phyloP scores from a whole-genome alignment of 2,329 filamentous ascomycete species.

The Cladosporium sp. region DNA sequence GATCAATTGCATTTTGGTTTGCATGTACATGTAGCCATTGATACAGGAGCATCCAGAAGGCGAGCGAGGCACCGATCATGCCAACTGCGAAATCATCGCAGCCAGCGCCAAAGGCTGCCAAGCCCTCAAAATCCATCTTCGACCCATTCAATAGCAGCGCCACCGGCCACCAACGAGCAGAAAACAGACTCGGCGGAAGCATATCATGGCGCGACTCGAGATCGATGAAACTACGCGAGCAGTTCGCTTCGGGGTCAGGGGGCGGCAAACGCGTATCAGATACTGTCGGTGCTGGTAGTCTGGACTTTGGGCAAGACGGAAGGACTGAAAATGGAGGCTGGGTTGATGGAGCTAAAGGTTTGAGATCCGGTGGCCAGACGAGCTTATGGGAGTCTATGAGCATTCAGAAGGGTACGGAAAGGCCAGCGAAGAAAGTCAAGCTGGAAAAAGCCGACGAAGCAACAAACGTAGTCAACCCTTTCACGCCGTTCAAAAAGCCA shows the following conservation, averaged over 20 bases:
- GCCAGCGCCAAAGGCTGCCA: slow-evolving; percentile 76
- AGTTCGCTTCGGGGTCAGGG: slow-evolving; percentile 58
- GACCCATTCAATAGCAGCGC: slow-evolving; percentile 96
- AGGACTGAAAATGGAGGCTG: slow-evolving; percentile 51
- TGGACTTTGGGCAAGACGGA: slow-evolving; percentile 49
- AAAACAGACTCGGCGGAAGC: slow-evolving; percentile 58
- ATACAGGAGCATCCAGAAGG: too few relatives aligned
- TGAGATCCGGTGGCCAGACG: slow-evolving; percentile 46
- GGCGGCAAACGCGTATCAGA: slow-evolving; percentile 59
- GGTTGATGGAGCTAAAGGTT: slow-evolving; percentile 43
- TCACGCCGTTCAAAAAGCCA: slow-evolving; percentile 26
- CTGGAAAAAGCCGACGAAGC: slow-evolving; percentile 16
- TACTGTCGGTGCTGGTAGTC: slow-evolving; percentile 60
- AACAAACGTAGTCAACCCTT: slow-evolving; percentile 28
- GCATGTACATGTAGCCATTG: too few relatives aligned
- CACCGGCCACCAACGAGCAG: slow-evolving; percentile 73
- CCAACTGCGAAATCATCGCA: background rate
- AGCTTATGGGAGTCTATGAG: slow-evolving; percentile 34
- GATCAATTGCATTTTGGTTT: too few relatives aligned
- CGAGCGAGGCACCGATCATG: background rate
- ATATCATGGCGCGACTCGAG: slow-evolving; percentile 70
- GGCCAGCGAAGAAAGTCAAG: slow-evolving; percentile 20
- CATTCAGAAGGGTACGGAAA: slow-evolving; percentile 19
- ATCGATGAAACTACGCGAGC: slow-evolving; percentile 63
- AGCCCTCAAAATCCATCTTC: slow-evolving; percentile 90